Evolutionary conservation across 305 asterid genomes (phyloP), one percentile per base, ranked within the genome.

Genomic region (Nicotiana rustica): DNA sequence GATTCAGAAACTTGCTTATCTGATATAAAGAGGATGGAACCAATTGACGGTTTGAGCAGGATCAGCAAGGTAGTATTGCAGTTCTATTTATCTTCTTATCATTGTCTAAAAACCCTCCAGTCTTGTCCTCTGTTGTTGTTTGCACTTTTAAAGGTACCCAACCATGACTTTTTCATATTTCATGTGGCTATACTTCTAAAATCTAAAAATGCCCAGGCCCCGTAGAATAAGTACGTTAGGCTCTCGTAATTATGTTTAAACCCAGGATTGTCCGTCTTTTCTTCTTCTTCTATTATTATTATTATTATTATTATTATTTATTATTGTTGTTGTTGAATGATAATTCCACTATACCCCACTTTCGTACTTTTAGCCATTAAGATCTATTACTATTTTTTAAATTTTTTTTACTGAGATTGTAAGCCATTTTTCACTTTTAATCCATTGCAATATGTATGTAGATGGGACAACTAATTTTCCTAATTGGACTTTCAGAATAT

Each of bases 21-120:
- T 82, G 97, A 97, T 88, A 82, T 95, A 87, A 95, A 91, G 91
- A 95, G 89, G 86, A 97, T 97, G 99, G 99, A 97, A 85, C 99
- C 99, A 29, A 97, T 97, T 84, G 99, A 97, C 89, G 99, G 99
- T 83, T 82, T 97, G 82, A 84, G 85, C 83, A 87, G 97, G 87
- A 87, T 97, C 86, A 92, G 88, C 85, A 97, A 97, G 99, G 99
- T 97, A 93, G 77, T 52, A 49, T 68, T 35, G 77, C 62, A 52
- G 21, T 78, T 82, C 82, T 78, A 57, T 61, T 59, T 61, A 21
- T 60, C 77, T 84, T 62, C 8, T 62, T 59, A 80, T 41, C 52
- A 44, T 17, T 49, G 41, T 59, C 55, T 47, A 31, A 76, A 56
- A 65, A 76, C 67, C 47, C 67, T 19, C 33, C 67, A 76, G 49